Base-by-base conservation (phyloP, 257 asterid species). In the Nicotiana paniculata region DNA sequence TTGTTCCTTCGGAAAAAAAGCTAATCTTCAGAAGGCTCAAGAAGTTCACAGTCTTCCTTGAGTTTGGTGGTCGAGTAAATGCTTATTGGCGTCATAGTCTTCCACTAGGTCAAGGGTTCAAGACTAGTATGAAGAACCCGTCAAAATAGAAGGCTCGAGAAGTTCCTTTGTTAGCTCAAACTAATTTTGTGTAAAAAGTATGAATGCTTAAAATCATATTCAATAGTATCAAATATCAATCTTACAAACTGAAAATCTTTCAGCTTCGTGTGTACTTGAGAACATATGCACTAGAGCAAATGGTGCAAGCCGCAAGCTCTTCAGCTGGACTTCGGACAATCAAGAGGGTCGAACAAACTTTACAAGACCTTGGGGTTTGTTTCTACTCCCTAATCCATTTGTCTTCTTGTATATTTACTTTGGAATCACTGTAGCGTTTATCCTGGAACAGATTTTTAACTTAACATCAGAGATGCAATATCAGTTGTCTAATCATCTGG, bases 301-400 rank as follows among this genome's bases (percentile, higher is more conserved):
- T 94, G 97, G 98, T 96, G 88, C 97, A 96, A 93, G 99, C 97
- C 81, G 99, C 96, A 76, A 96, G 98, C 89, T 96, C 99, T 28
- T 94, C 97, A 35, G 98, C 99, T 6, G 99, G 98, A 79, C 98
- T 96, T 66, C 92, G 98, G 86, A 94, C 97, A 81, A 93, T 94
- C 86, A 96, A 96, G 85, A 93, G 97, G 68, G 97, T 93, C 76
- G 99, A 96, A 87, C 99, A 96, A 89, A 92, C 99, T 65, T 88
- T 96, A 81, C 99, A 94, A 89, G 99, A 94, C 84, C 97, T 94
- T 80, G 98, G 98, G 97, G 99, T 96, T 88, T 81, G 97, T 86
- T 83, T 87, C 86, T 89, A 57, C 83, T 68, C 78, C 43, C 9
- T 48, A 66, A 21, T 33, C 6, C 33, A 51, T 53, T 75, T 51